These are phyloP conservation scores for Polygonum aviculare DNA, from an alignment of 148 eudicot species.

Conservation along the genomic window DNA sequence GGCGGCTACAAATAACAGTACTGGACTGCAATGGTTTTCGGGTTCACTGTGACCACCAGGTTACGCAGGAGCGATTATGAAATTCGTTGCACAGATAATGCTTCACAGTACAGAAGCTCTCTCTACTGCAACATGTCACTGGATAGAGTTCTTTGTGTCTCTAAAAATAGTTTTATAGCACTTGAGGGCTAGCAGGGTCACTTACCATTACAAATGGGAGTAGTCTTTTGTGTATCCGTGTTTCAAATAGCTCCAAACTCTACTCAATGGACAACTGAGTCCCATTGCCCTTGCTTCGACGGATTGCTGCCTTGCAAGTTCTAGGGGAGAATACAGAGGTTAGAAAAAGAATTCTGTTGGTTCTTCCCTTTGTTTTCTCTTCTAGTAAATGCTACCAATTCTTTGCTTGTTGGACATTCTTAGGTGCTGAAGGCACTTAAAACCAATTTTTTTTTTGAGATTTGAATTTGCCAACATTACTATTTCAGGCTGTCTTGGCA, in stretches of 20 bases:
- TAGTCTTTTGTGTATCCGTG: conserved; percentile 29
- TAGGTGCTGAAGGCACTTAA: conserved; percentile 12
- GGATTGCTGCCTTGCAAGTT: conserved; percentile 55
- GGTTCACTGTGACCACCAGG: conserved; percentile 76
- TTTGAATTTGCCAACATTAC: neutral
- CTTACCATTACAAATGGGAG: neutral
- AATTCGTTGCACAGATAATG: conserved; percentile 80
- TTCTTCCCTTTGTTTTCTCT: neutral
- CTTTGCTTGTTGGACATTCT: neutral
- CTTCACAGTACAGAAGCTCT: conserved; percentile 59
- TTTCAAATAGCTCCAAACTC: conserved; percentile 83
- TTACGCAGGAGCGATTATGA: conserved; percentile 64
- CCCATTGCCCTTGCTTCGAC: conserved; percentile 52
- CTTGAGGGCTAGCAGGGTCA: neutral
- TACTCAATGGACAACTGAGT: conserved; percentile 57
- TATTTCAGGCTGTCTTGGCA: conserved; percentile 72
- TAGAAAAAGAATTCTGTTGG: conserved; percentile 8
- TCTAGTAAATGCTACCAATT: neutral
- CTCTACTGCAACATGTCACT: conserved; percentile 54
- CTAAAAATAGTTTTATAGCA: neutral
- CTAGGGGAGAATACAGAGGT: conserved; percentile 94
- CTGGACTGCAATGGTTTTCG: conserved; percentile 90
- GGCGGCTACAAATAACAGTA: conserved; percentile 79
- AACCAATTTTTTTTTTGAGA: neutral
- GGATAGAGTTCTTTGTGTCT: conserved; percentile 80